Conservation (phyloP, 2,329 filamentous ascomycete genomes). For the Colletotrichum tropicicola region DNA sequence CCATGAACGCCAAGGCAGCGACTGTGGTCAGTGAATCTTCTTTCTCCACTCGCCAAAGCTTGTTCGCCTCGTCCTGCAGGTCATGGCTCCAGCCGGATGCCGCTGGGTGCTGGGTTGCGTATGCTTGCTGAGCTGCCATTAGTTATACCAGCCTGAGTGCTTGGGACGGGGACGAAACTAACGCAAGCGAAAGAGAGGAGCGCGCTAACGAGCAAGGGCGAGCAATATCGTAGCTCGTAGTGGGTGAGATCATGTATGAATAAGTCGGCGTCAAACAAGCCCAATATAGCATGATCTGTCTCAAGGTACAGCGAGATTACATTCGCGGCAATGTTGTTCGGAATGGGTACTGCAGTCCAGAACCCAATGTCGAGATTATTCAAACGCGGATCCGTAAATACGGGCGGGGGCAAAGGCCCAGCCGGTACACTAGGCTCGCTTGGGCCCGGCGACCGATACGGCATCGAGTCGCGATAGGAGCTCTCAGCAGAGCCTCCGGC, state of each 20-base stretch:
- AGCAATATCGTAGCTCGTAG: constrained; percentile 39
- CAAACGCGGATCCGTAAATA: constrained; percentile 37
- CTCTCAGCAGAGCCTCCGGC: not conserved
- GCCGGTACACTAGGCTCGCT: constrained; percentile 29
- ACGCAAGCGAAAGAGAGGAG: constrained; percentile 45
- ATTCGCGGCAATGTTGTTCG: constrained; percentile 39
- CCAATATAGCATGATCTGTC: constrained; percentile 50
- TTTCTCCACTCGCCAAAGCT: constrained; percentile 18
- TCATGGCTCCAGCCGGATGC: constrained; percentile 24
- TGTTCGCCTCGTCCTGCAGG: constrained; percentile 18
- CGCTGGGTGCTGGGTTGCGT: constrained; percentile 10
- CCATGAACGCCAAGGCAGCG: constrained; percentile 14
- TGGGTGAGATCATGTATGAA: constrained; percentile 43
- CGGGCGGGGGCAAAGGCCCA: constrained; percentile 29
- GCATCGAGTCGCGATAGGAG: not conserved
- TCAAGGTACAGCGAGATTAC: constrained; percentile 45
- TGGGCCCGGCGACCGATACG: constrained; percentile 20
- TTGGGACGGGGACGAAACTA: constrained; percentile 29
- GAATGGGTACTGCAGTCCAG: constrained; percentile 45
- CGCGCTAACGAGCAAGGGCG: constrained; percentile 44
- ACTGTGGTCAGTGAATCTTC: constrained; percentile 20
- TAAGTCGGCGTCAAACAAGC: constrained; percentile 42
- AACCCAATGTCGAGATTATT: constrained; percentile 38
- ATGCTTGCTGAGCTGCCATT: constrained; percentile 13
- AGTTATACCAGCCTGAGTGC: not conserved